Conservation (phyloP, 371 early-diverging fungal species). For the Apophysomyces sp. region DNA sequence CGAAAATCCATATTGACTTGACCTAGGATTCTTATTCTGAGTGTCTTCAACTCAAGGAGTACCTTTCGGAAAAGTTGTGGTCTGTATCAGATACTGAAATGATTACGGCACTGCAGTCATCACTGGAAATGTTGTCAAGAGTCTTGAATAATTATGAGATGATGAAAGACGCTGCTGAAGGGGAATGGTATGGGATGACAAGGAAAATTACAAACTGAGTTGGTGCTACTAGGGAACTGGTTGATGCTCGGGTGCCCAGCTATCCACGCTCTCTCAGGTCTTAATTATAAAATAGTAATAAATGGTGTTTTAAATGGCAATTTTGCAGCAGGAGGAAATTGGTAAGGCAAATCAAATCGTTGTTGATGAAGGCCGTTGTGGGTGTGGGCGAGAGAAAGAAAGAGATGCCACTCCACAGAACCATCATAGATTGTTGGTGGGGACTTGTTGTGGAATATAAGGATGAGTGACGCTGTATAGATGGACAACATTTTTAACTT, state of each 20-base stretch:
- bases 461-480: too few relatives aligned
- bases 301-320: too few relatives aligned
- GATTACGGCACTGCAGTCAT: slow-evolving; percentile 23
- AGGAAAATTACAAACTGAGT: background rate
- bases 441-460: too few relatives aligned
- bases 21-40: slow-evolving; percentile 39
- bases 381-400: too few relatives aligned
- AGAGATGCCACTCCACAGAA: too few relatives aligned
- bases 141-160: slow-evolving; percentile 33
- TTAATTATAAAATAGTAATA: too few relatives aligned
- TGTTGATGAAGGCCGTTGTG: too few relatives aligned
- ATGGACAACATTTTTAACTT: too few relatives aligned
- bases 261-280: too few relatives aligned
- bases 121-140: slow-evolving; percentile 30
- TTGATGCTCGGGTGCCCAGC: slow-evolving; percentile 3
- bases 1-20: background rate
- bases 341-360: too few relatives aligned
- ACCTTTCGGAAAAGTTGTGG: slow-evolving; percentile 47
- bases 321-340: too few relatives aligned
- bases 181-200: slow-evolving; percentile 16
- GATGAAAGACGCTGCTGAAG: slow-evolving; percentile 22
- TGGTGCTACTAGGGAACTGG: slow-evolving; percentile 7
- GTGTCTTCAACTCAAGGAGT: slow-evolving; percentile 35
- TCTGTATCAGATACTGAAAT: slow-evolving; percentile 32
- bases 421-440: too few relatives aligned